phyloP scores from a whole-genome alignment of 2,329 filamentous ascomycete genomes.

The Phialocephala sp. region DNA sequence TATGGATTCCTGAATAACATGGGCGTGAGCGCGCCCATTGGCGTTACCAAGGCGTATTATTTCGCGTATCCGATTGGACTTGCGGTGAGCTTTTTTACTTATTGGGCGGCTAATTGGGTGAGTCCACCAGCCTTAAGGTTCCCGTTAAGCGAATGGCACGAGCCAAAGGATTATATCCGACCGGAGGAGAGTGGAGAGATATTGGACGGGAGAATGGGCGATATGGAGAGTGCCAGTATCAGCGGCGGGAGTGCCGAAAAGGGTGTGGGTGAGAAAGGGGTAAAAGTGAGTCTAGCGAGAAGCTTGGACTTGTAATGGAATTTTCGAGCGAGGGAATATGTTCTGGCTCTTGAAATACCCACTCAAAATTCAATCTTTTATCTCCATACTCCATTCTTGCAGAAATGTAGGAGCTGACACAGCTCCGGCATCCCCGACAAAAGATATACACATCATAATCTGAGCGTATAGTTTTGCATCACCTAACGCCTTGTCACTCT shows the following conservation, averaged over 20 bases:
- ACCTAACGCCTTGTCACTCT: slow-evolving; percentile 3
- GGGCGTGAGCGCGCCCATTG: slow-evolving; percentile 46
- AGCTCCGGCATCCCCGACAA: slow-evolving; percentile 17
- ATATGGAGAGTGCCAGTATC: slow-evolving; percentile 21
- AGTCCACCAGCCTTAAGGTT: slow-evolving; percentile 33
- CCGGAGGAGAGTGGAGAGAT: slow-evolving; percentile 34
- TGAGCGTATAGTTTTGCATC: slow-evolving; percentile 23
- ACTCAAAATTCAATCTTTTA: background rate
- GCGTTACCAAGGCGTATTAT: slow-evolving; percentile 56
- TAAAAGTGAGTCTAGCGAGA: slow-evolving; percentile 2
- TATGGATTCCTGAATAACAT: slow-evolving; percentile 50
- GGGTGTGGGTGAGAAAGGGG: slow-evolving; percentile 13
- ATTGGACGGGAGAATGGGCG: slow-evolving; percentile 17
- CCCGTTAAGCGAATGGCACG: slow-evolving; percentile 40
- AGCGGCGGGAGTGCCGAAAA: slow-evolving; percentile 8
- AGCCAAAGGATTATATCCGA: slow-evolving; percentile 45
- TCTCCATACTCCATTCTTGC: background rate
- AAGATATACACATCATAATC: slow-evolving; percentile 26
- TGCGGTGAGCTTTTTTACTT: slow-evolving; percentile 46
- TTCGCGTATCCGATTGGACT: slow-evolving; percentile 61
- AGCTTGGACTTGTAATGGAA: too few relatives aligned
- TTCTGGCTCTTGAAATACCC: too few relatives aligned
- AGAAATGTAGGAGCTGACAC: slow-evolving; percentile 16
- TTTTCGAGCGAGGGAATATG: too few relatives aligned
- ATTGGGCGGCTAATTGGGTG: slow-evolving; percentile 33